Evolutionary conservation across 2,329 filamentous ascomycete species (phyloP).

Genomic region (Fusarium cyanostomum): DNA sequence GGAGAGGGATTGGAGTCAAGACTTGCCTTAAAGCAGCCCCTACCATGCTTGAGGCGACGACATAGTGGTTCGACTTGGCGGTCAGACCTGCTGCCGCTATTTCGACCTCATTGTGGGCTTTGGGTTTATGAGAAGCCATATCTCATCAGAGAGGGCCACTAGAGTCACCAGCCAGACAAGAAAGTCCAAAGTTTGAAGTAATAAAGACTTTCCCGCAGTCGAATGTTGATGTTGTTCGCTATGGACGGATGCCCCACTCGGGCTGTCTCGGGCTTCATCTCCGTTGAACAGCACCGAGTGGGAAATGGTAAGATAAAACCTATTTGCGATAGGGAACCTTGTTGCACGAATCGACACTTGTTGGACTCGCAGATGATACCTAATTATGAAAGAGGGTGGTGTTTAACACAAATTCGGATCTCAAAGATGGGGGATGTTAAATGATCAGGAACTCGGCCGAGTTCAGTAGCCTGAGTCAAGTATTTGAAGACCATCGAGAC

Average conservation of each 20-base stretch:
- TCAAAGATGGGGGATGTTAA: not conserved
- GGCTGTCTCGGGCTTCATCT: not conserved
- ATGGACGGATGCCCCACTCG: slow-evolving; percentile 7
- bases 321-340: not conserved
- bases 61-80: slow-evolving; percentile 15
- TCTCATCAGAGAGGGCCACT: not conserved
- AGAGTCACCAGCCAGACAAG: not conserved
- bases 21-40: slow-evolving; percentile 24
- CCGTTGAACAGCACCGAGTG: not conserved
- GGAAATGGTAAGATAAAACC: not conserved
- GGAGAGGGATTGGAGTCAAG: fast-evolving
- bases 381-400: not conserved
- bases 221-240: not conserved
- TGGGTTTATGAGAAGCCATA: slow-evolving; percentile 1
- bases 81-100: not conserved
- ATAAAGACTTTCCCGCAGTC: not conserved
- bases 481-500: not conserved
- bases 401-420: not conserved
- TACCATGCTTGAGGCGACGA: slow-evolving; percentile 23
- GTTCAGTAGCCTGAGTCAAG: not conserved
- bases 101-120: not conserved
- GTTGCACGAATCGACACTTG: not conserved
- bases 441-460: slow-evolving; percentile 1
- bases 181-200: no score
- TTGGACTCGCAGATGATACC: no score